Base-by-base conservation (phyloP, 192 early-diverging fungal species). In the Coemansia asiatica region DNA sequence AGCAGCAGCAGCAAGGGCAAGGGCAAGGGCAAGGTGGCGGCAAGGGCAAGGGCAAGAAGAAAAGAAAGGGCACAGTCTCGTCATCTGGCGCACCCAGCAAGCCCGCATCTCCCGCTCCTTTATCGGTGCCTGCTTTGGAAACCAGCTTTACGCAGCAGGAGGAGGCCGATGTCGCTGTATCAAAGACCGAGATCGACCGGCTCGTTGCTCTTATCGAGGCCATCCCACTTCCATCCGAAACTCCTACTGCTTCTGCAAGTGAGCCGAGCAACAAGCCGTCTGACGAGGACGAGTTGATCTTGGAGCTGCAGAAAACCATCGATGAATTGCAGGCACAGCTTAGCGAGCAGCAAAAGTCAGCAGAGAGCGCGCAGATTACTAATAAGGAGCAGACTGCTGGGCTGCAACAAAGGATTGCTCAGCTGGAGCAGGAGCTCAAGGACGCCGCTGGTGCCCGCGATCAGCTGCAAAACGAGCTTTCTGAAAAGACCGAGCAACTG, bases 171-270 rank as follows among this genome's bases (percentile, higher is more conserved):
- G 47, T 72, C 0, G 60, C 55, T 1, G 64, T 40, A 12, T 66
- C 69, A 6, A 60, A 44, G 35, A 12, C n/a, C n/a, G 72, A 81
- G 57, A 66, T 81, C 21, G 56, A 35, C 4, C 54, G 59, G 59
- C 72, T 81, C 0, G 48, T 75, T 8, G 47, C 58, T 29, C 76
- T 79, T 46, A 36, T 79, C 21, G 76, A 74, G 47, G 10, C 53
- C 9, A 21, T 49, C 47, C 47, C 54, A 0, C 31, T 22, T 31
- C 13, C 10, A 4, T 3, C 18, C 22, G 47, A 31, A 28, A 27
- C 2, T 16, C 10, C 25, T 6, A n/a, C 31, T 29, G 33, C 61
- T 48, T 58, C 27, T 28, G 54, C 35, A 7, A 55, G 18, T 7
- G 28, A 56, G 28, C 18, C 25, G n/a, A 28, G 4, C 31, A 61